Percentiles rank a stretch among this genome's conserved stretches.
These are phyloP conservation scores for Cystobasidium pallidum DNA, from an alignment of 1,284 basidiomycete species.

Conservation along the genomic window DNA sequence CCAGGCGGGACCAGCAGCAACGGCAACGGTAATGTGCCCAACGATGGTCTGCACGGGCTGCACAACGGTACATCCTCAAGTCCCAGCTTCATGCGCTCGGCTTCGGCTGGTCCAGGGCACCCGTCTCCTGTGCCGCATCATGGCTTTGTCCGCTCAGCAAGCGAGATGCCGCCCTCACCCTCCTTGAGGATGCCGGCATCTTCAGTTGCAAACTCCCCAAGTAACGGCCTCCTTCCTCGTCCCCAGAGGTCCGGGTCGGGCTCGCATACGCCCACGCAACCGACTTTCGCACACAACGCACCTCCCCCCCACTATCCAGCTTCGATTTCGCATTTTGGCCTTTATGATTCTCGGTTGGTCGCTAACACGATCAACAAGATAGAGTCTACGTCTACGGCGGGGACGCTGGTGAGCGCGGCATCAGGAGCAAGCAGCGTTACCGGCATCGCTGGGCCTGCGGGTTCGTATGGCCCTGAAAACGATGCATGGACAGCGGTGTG, in stretches of 20 bases:
- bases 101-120: background rate
- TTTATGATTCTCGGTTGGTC: slow-evolving; percentile 37
- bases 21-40: background rate
- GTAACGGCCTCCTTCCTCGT: background rate
- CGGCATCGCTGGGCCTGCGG: background rate
- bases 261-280: slow-evolving; percentile 7
- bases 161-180: slow-evolving; percentile 9
- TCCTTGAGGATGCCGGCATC: slow-evolving; percentile 2
- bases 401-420: slow-evolving; percentile 6
- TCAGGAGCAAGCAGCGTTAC: background rate
- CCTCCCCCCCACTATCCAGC: slow-evolving; percentile 4
- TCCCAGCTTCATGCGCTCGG: slow-evolving; percentile 19
- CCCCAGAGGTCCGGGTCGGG: background rate
- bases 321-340: slow-evolving; percentile 15
- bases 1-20: background rate
- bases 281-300: slow-evolving; percentile 4
- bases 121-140: slow-evolving; percentile 9
- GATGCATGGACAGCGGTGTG: slow-evolving; percentile 44
- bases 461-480: slow-evolving; percentile 18
- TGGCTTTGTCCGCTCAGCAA: slow-evolving; percentile 2
- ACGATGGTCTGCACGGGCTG: background rate
- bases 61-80: background rate
- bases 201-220: background rate
- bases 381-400: slow-evolving; percentile 13
- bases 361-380: slow-evolving; percentile 42